These are phyloP conservation scores for Skeletonema menzelii DNA, from an alignment of 108 stramenopile species.

Conservation along the genomic window DNA sequence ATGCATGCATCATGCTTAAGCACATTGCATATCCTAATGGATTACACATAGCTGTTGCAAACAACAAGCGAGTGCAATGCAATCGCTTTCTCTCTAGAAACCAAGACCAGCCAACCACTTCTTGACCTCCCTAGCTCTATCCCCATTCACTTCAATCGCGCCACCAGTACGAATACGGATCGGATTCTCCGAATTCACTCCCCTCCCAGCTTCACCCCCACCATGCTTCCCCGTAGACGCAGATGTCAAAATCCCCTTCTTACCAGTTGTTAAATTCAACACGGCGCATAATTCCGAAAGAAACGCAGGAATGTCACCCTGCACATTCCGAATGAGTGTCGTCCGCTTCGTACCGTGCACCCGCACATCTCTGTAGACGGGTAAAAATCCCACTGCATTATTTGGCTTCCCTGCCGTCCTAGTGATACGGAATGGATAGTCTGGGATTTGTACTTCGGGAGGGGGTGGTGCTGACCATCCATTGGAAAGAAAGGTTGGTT, in stretches of 20 bases:
- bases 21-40: background rate
- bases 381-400: constrained; percentile 79
- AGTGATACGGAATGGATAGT: constrained; percentile 71
- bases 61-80: background rate
- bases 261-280: constrained; percentile 50
- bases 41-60: background rate
- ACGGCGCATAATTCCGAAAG: constrained; percentile 71
- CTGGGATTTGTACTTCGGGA: constrained; percentile 49
- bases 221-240: constrained; percentile 36
- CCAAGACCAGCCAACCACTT: constrained; percentile 84
- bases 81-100: constrained; percentile 48
- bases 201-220: constrained; percentile 45
- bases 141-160: constrained; percentile 85
- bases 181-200: constrained; percentile 45
- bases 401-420: constrained; percentile 76
- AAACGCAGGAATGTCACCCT: constrained; percentile 70
- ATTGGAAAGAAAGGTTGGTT: constrained; percentile 67
- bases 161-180: constrained; percentile 81
- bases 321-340: constrained; percentile 76
- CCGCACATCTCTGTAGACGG: constrained; percentile 80
- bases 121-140: constrained; percentile 68
- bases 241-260: constrained; percentile 29
- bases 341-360: constrained; percentile 77
- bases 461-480: constrained; percentile 81
- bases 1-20: background rate